Evolutionary conservation across 306 rosid genomes (phyloP).

Genomic region (Cucumis hystrix): DNA sequence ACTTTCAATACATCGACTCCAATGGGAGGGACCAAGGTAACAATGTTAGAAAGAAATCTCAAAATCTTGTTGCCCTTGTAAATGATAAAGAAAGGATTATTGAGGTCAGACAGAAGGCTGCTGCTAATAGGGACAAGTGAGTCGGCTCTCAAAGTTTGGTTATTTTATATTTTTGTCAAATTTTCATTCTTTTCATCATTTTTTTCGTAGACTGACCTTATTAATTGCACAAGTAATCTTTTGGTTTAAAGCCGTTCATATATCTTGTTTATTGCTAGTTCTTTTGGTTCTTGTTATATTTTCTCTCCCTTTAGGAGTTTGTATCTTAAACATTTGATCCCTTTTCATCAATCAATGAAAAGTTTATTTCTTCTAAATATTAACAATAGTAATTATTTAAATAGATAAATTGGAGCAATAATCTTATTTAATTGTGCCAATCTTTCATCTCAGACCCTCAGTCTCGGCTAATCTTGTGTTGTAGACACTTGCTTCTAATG

Average conservation of each 20-base stretch:
- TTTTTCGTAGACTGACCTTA: background rate
- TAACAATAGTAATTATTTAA: too few species aligned
- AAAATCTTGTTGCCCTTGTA: constrained; percentile 65
- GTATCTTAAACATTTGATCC: too few species aligned
- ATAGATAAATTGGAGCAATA: background rate
- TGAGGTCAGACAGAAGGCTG: constrained; percentile 88
- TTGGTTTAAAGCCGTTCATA: too few species aligned
- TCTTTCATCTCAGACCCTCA: background rate
- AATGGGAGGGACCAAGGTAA: constrained; percentile 89
- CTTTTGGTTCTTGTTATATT: too few species aligned
- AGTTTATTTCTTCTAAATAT: too few species aligned
- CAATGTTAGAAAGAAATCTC: constrained; percentile 85
- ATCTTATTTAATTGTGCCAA: background rate
- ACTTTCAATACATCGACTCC: constrained; percentile 78
- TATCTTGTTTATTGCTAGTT: too few species aligned
- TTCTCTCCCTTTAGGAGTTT: too few species aligned
- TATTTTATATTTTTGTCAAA: background rate
- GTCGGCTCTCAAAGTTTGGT: constrained; percentile 9
- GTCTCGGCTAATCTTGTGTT: background rate
- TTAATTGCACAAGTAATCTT: background rate
- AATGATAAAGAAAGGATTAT: constrained; percentile 72
- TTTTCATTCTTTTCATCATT: background rate
- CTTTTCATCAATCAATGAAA: too few species aligned
- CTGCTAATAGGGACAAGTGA: constrained; percentile 78
- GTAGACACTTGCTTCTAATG: background rate